Conservation (phyloP, 371 early-diverging fungal genomes). For the Mucor saturninus region DNA sequence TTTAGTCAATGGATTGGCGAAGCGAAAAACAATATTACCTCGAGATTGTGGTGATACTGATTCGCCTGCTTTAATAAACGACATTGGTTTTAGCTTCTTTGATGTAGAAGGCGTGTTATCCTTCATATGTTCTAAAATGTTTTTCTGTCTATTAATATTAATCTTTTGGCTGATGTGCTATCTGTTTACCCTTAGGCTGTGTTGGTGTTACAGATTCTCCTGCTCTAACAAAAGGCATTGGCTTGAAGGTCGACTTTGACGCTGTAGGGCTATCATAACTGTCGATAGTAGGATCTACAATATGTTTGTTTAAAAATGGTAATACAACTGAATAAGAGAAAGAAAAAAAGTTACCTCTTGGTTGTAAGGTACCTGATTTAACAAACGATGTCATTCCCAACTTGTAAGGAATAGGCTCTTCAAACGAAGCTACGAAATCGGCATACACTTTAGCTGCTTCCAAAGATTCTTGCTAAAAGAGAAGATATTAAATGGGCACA, state of each 20-base stretch:
- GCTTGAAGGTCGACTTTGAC: not conserved
- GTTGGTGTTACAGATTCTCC: slow-evolving; percentile 26
- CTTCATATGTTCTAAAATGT: too few relatives aligned
- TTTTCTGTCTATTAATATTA: too few relatives aligned
- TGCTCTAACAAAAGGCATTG: slow-evolving; percentile 26
- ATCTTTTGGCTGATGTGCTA: too few relatives aligned
- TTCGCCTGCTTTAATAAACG: too few relatives aligned
- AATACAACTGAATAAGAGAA: not conserved
- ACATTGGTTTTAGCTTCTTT: too few relatives aligned
- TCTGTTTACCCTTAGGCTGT: not conserved
- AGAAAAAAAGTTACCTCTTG: slow-evolving; percentile 9
- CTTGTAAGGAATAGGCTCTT: slow-evolving; percentile 55
- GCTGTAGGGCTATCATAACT: not conserved
- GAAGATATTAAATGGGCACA: not conserved
- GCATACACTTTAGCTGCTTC: slow-evolving; percentile 83
- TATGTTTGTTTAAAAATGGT: not conserved
- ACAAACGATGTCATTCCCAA: slow-evolving; percentile 63
- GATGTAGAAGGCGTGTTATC: too few relatives aligned
- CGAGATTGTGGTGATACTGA: too few relatives aligned
- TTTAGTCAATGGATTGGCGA: not conserved
- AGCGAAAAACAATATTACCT: not conserved
- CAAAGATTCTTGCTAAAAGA: slow-evolving; percentile 61
- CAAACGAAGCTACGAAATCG: slow-evolving; percentile 88
- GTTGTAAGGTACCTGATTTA: slow-evolving; percentile 56
- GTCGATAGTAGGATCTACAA: slow-evolving; percentile 9